These are phyloP conservation scores for Chara braunii DNA, from an alignment of 139 green algal genomes.

Conservation along the genomic window DNA sequence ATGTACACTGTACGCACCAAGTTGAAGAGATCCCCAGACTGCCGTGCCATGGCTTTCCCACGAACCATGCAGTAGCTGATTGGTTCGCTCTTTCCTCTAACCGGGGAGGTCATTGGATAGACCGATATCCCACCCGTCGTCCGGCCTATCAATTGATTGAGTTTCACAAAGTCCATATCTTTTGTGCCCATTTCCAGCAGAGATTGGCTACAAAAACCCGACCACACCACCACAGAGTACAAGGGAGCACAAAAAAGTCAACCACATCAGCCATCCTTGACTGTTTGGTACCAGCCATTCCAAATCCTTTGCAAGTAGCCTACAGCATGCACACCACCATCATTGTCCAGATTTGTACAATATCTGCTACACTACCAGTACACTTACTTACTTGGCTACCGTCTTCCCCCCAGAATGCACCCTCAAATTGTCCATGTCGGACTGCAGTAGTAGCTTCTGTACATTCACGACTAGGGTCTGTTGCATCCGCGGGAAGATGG, in stretches of 20 bases:
- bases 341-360: too few relatives aligned
- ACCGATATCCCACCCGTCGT: constrained; percentile 90
- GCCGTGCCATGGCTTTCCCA: constrained; percentile 86
- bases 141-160: constrained; percentile 91
- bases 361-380: too few relatives aligned
- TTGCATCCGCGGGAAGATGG: too few relatives aligned
- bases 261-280: too few relatives aligned
- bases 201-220: constrained; percentile 38
- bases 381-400: too few relatives aligned
- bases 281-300: too few relatives aligned
- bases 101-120: constrained; percentile 71
- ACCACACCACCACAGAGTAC: neutral
- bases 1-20: constrained; percentile 52
- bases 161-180: constrained; percentile 80
- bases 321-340: too few relatives aligned
- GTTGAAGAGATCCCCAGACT: constrained; percentile 77
- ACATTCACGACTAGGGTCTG: too few relatives aligned
- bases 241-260: neutral
- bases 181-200: constrained; percentile 81
- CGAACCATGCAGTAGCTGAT: constrained; percentile 63
- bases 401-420: too few relatives aligned
- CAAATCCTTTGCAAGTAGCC: too few relatives aligned
- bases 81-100: constrained; percentile 53
- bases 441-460: too few relatives aligned
- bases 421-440: too few relatives aligned